A percentile compares a stretch with the other conserved stretches of the same genome.
Evolutionary conservation across 2,329 filamentous ascomycete genomes (phyloP).

Genomic region (Hypocreales sp.): DNA sequence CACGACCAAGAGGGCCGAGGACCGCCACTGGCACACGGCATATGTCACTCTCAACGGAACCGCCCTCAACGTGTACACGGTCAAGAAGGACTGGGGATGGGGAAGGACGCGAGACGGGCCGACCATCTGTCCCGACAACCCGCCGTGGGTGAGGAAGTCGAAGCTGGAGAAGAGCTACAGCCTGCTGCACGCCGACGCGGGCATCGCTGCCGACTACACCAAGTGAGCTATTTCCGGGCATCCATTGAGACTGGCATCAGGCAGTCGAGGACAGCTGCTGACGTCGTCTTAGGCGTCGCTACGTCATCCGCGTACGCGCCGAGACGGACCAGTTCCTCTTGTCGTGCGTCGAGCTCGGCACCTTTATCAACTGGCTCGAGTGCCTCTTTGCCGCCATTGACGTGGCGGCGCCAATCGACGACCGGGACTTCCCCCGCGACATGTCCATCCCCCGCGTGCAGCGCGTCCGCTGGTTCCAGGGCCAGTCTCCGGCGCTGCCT

Average conservation of each 20-base stretch:
- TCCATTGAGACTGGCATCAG: no score
- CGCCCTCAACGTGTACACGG: slow-evolving; percentile 47
- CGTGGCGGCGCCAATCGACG: slow-evolving; percentile 54
- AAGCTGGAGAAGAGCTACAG: slow-evolving; percentile 52
- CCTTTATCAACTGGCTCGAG: slow-evolving; percentile 55
- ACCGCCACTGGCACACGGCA: slow-evolving; percentile 48
- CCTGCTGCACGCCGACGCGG: slow-evolving; percentile 59
- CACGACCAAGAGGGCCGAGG: slow-evolving; percentile 44
- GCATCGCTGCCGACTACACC: slow-evolving; percentile 56
- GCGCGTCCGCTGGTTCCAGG: slow-evolving; percentile 33
- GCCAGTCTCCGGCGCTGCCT: slow-evolving; percentile 15
- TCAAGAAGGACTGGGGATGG: slow-evolving; percentile 41
- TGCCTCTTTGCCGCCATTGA: slow-evolving; percentile 58
- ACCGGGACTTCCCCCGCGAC: slow-evolving; percentile 47
- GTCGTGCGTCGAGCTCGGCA: slow-evolving; percentile 47
- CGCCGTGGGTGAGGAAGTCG: slow-evolving; percentile 34
- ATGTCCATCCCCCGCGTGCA: slow-evolving; percentile 45
- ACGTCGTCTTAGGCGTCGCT: slow-evolving; percentile 29
- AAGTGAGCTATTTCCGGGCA: no score
- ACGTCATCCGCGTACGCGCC: slow-evolving; percentile 55
- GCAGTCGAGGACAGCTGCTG: no score
- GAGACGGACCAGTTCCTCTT: slow-evolving; percentile 63
- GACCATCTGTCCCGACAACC: slow-evolving; percentile 32
- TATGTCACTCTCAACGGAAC: slow-evolving; percentile 54
- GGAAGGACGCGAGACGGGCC: slow-evolving; percentile 31